Conservation (phyloP, 163 green algal species). For the Chlamydomonas reinhardtii region DNA sequence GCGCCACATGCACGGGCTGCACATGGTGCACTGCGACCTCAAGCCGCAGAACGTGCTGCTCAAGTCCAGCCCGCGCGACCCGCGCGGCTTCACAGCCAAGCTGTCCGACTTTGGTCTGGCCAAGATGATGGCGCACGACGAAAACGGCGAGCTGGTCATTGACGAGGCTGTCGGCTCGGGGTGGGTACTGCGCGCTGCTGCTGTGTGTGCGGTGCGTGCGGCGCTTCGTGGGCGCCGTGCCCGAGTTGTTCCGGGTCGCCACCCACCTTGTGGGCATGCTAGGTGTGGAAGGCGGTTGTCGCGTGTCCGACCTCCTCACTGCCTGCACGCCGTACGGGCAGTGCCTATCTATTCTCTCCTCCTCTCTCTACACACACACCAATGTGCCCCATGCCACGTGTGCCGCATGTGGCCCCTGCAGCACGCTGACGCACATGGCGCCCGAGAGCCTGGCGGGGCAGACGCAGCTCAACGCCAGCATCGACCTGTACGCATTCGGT, state of each 20-base stretch:
- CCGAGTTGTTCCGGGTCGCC: too few species aligned
- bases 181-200: too few species aligned
- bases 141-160: constrained; percentile 40
- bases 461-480: constrained; percentile 37
- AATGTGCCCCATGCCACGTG: too few species aligned
- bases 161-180: constrained; percentile 15
- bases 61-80: constrained; percentile 46
- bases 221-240: too few species aligned
- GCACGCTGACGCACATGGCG: constrained; percentile 54
- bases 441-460: constrained; percentile 43
- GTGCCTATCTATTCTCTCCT: too few species aligned
- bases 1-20: constrained; percentile 56
- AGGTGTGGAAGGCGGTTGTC: too few species aligned
- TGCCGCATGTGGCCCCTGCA: too few species aligned
- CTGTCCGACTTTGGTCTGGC: constrained; percentile 58
- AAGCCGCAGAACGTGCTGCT: constrained; percentile 64
- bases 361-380: too few species aligned
- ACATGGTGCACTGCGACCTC: constrained; percentile 65
- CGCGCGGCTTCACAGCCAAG: constrained; percentile 58
- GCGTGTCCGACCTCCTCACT: too few species aligned
- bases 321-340: too few species aligned
- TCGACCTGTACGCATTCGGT: constrained; percentile 39
- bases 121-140: constrained; percentile 50
- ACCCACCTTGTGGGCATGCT: too few species aligned
- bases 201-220: too few species aligned